phyloP scores from a whole-genome alignment of 345 rosid species.

The Salix exigua region DNA sequence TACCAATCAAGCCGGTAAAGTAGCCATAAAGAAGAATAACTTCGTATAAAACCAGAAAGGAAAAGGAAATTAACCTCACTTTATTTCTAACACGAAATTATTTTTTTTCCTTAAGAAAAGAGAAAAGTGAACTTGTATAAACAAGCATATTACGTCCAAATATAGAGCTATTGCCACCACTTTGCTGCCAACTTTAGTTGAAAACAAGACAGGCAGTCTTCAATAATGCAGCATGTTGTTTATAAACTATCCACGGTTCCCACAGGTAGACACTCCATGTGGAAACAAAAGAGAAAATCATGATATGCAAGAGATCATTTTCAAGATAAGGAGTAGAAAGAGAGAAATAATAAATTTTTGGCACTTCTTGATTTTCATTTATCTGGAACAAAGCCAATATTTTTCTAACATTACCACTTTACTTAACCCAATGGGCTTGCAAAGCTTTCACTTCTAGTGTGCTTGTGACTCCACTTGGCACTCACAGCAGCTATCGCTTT shows the following conservation, averaged over 20 bases:
- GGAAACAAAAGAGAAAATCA: background rate
- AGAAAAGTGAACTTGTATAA: background rate
- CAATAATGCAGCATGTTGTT: slow-evolving; percentile 3
- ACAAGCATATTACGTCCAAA: background rate
- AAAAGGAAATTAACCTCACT: too few relatives aligned
- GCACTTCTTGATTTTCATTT: background rate
- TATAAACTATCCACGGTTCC: slow-evolving; percentile 7
- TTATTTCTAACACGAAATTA: too few relatives aligned
- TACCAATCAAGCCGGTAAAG: background rate
- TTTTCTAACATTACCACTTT: slow-evolving; percentile 21
- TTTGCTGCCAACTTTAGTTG: slow-evolving; percentile 17
- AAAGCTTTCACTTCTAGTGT: slow-evolving; percentile 3
- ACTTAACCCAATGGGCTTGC: slow-evolving; percentile 26
- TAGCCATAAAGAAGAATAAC: background rate
- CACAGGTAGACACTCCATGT: background rate
- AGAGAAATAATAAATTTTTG: slow-evolving; percentile 1
- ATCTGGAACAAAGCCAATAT: background rate
- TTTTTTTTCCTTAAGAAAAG: too few relatives aligned
- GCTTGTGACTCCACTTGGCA: slow-evolving; percentile 30
- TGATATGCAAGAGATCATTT: background rate
- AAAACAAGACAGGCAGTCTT: slow-evolving; percentile 1
- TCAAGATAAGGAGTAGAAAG: background rate
- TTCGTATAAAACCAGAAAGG: too few relatives aligned
- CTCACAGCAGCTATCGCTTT: slow-evolving; percentile 23
- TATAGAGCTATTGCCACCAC: slow-evolving; percentile 9